Conservation (phyloP, 164 flowering plant species). For the Chloranthus sessilifolius region DNA sequence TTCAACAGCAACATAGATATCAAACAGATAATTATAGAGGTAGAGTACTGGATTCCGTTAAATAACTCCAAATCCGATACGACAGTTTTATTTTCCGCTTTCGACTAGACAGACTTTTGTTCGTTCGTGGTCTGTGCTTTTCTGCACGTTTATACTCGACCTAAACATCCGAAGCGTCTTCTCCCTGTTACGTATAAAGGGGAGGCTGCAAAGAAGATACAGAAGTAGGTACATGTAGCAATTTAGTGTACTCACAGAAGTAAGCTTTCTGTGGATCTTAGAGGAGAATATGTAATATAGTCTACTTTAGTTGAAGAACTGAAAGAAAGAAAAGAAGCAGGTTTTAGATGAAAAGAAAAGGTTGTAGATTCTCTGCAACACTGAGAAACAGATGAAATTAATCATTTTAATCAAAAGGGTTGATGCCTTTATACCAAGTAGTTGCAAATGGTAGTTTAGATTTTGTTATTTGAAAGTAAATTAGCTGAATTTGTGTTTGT, state of each 20-base stretch:
- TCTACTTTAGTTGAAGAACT: constrained; percentile 17
- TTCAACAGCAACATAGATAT: constrained; percentile 37
- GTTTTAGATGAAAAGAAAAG: constrained; percentile 13
- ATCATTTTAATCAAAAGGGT: no score
- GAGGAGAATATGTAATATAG: constrained; percentile 21
- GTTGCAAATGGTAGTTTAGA: no score
- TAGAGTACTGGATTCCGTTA: constrained; percentile 18
- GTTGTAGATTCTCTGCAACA: constrained; percentile 30
- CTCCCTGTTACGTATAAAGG: constrained; percentile 9
- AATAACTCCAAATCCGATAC: constrained; percentile 16
- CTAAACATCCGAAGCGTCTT: constrained; percentile 11
- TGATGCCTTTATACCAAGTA: no score
- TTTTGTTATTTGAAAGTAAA: no score
- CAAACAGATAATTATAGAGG: constrained; percentile 16
- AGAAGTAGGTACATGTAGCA: constrained; percentile 26
- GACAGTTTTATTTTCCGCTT: constrained; percentile 7
- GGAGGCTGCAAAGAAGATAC: constrained; percentile 22
- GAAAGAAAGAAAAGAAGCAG: constrained; percentile 20
- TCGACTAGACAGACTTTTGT: background rate
- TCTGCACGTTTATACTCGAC: constrained; percentile 27
- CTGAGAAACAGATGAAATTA: constrained; percentile 17
- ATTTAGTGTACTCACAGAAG: constrained; percentile 13
- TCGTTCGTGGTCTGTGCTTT: constrained; percentile 4
- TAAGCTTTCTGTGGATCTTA: constrained; percentile 12
- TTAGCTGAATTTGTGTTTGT: no score